phyloP scores from a whole-genome alignment of 192 early-diverging fungal species.

The Dissophora ornata region DNA sequence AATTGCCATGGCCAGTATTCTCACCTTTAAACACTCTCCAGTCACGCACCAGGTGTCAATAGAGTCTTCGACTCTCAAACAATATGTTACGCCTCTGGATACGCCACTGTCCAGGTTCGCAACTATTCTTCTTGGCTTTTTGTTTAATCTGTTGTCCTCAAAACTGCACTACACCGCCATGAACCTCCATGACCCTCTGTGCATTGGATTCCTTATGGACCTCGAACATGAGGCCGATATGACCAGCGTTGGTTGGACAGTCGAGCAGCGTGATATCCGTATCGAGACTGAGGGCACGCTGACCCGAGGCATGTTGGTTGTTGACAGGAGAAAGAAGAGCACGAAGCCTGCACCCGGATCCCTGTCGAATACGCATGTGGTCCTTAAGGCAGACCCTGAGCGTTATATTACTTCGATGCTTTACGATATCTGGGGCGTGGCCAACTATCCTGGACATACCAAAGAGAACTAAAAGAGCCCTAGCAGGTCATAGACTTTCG shows the following conservation, averaged over 20 bases:
- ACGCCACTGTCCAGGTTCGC: slow-evolving; percentile 45
- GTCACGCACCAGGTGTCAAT: slow-evolving; percentile 33
- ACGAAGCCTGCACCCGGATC: slow-evolving; percentile 29
- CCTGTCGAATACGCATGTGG: slow-evolving; percentile 16
- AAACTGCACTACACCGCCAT: slow-evolving; percentile 13
- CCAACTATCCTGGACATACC: neutral
- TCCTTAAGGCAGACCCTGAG: slow-evolving; percentile 38
- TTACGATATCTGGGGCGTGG: slow-evolving; percentile 44
- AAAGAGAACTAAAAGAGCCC: neutral
- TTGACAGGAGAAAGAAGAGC: slow-evolving; percentile 34
- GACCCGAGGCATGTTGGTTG: slow-evolving; percentile 59
- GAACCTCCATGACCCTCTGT: slow-evolving; percentile 55
- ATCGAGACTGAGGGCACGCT: slow-evolving; percentile 57
- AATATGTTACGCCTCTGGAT: slow-evolving; percentile 30
- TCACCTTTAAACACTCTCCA: neutral
- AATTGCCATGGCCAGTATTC: slow-evolving; percentile 20
- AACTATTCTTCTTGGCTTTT: slow-evolving; percentile 11
- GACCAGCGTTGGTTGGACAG: slow-evolving; percentile 39
- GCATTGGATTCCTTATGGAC: slow-evolving; percentile 54
- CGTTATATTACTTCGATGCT: slow-evolving; percentile 39
- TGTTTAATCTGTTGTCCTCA: slow-evolving; percentile 22
- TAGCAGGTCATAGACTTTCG: too few relatives aligned
- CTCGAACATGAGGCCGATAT: slow-evolving; percentile 41
- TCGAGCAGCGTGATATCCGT: slow-evolving; percentile 55
- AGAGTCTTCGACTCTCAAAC: slow-evolving; percentile 7